These are phyloP conservation scores for Arthrobotrys iridis DNA, from an alignment of 2,329 filamentous ascomycete genomes.

Conservation along the genomic window DNA sequence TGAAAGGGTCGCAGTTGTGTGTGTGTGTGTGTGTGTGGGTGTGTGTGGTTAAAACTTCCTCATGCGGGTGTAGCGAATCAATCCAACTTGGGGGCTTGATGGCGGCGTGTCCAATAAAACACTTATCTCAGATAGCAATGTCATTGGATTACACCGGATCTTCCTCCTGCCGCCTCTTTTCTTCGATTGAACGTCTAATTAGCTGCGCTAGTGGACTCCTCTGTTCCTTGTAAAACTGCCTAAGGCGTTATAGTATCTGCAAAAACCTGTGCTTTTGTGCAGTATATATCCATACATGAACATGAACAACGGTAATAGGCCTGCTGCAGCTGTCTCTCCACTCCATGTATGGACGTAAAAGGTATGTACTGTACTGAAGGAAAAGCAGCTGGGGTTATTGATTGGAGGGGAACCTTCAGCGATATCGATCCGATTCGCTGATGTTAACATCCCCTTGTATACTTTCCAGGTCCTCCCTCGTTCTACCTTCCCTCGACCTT, in stretches of 20 bases:
- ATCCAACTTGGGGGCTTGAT: background rate
- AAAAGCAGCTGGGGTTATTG: slow-evolving; percentile 11
- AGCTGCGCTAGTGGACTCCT: too few relatives aligned
- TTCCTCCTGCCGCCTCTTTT: background rate
- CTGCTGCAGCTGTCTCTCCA: slow-evolving; percentile 33
- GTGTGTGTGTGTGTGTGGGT: too few relatives aligned
- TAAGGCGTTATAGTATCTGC: too few relatives aligned
- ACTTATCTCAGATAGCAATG: slow-evolving; percentile 18
- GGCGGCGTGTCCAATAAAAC: background rate
- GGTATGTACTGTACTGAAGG: too few relatives aligned
- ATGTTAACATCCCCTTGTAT: background rate
- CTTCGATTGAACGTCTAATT: background rate
- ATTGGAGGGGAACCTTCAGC: slow-evolving; percentile 43
- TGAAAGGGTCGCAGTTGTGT: too few relatives aligned
- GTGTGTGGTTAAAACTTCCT: slow-evolving; percentile 22
- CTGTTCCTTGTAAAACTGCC: background rate
- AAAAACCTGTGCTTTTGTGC: background rate
- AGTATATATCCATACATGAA: background rate
- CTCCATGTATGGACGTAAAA: background rate
- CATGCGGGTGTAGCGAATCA: background rate
- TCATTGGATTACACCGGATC: slow-evolving; percentile 11
- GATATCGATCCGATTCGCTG: slow-evolving; percentile 52
- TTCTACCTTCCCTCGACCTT: background rate
- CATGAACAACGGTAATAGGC: slow-evolving; percentile 38
- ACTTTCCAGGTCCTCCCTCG: slow-evolving; percentile 1